phyloP scores from a whole-genome alignment of 2,329 filamentous ascomycete species.

The Paraconiothyrium brasiliense region DNA sequence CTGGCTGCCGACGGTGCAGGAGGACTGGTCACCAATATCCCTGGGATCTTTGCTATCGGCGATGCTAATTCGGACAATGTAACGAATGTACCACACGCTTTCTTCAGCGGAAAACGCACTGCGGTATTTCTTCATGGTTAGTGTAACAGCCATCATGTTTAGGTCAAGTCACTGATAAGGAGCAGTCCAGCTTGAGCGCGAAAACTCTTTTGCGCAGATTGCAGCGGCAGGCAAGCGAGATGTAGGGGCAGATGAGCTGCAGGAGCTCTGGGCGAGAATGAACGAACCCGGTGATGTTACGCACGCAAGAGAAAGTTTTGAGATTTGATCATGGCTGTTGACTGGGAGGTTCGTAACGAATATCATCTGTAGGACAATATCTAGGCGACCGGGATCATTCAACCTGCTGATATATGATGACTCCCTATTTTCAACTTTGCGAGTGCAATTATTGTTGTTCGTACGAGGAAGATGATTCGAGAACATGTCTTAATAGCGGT shows the following conservation, averaged over 20 bases:
- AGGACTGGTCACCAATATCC: constrained; percentile 10
- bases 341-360: not conserved
- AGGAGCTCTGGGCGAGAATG: constrained; percentile 7
- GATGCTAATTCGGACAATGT: constrained; percentile 14
- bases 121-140: constrained; percentile 12
- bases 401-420: too few relatives aligned
- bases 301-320: not conserved
- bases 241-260: not conserved
- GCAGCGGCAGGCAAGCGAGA: constrained; percentile 10
- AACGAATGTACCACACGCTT: constrained; percentile 13
- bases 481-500: not conserved
- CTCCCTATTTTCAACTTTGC: too few relatives aligned
- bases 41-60: constrained; percentile 13
- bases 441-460: too few relatives aligned
- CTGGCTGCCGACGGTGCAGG: constrained; percentile 5
- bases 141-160: not conserved
- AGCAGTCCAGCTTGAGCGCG: constrained; percentile 7
- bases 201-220: constrained; percentile 9
- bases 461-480: too few relatives aligned
- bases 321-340: not conserved
- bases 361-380: too few relatives aligned
- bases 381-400: too few relatives aligned
- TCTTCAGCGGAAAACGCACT: constrained; percentile 10
- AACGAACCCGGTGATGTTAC: constrained; percentile 3
- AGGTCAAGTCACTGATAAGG: not conserved